Conservation (phyloP, 371 early-diverging fungal species). For the Mucor piriformis region DNA sequence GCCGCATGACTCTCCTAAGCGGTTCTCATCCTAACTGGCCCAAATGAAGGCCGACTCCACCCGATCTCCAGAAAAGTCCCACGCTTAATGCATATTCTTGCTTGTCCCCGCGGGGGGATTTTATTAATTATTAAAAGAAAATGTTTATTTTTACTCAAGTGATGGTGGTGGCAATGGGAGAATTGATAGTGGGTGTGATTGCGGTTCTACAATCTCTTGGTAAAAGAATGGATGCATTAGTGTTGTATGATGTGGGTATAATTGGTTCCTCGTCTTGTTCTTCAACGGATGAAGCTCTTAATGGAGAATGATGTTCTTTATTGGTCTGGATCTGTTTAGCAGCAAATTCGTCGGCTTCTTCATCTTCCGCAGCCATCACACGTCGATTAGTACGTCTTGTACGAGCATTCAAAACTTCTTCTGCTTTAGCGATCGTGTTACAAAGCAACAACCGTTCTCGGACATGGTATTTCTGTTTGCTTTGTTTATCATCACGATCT, state of each 20-base stretch:
- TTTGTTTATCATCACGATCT: slow-evolving; percentile 47
- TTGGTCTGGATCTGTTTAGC: not conserved
- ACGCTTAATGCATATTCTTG: too few relatives aligned
- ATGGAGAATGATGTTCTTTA: slow-evolving; percentile 18
- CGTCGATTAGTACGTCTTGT: slow-evolving; percentile 47
- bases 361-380: slow-evolving; percentile 50
- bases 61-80: not conserved
- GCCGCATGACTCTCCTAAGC: not conserved
- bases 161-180: slow-evolving; percentile 21
- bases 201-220: slow-evolving; percentile 19
- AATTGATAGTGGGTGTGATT: slow-evolving; percentile 3
- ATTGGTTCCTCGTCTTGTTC: slow-evolving; percentile 12
- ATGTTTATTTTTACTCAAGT: not conserved
- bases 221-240: not conserved
- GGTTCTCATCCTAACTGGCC: not conserved
- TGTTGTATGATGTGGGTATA: not conserved
- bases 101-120: not conserved
- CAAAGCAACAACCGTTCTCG: slow-evolving; percentile 45
- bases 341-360: slow-evolving; percentile 30
- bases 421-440: slow-evolving; percentile 46
- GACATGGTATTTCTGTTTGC: slow-evolving; percentile 39
- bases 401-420: slow-evolving; percentile 41
- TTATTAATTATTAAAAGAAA: slow-evolving; percentile 1
- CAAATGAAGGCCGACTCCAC: slow-evolving; percentile 6
- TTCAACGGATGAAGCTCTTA: slow-evolving; percentile 10